A percentile compares a stretch with the other conserved stretches of the same genome.
Evolutionary conservation across 164 flowering plant species (phyloP).

Genomic region (Vitis rupestris): DNA sequence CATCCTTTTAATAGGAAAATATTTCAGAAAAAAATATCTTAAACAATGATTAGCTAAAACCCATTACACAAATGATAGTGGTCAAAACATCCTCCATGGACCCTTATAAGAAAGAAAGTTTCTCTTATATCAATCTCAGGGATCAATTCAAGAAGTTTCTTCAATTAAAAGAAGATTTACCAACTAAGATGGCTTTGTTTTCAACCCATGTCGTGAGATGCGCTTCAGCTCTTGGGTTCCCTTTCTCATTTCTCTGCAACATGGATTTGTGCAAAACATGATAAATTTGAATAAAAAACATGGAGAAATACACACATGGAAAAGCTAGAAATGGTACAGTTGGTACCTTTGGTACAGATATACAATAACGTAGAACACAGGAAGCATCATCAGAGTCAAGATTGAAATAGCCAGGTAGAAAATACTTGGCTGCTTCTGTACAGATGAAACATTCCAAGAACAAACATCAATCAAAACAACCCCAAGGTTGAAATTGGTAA

Average conservation of each 20-base stretch:
- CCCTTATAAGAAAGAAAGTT: no score
- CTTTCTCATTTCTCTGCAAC: slow-evolving; percentile 58
- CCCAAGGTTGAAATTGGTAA: neutral
- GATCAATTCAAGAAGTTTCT: neutral
- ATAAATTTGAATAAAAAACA: neutral
- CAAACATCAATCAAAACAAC: neutral
- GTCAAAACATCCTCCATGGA: no score
- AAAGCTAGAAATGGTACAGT: slow-evolving; percentile 1
- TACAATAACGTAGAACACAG: slow-evolving; percentile 74
- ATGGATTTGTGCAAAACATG: neutral
- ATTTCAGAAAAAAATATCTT: neutral
- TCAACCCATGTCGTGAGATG: slow-evolving; percentile 49
- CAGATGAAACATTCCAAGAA: slow-evolving; percentile 4
- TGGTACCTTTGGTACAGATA: slow-evolving; percentile 75
- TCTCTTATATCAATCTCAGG: no score
- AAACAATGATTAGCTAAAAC: neutral
- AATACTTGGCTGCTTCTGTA: slow-evolving; percentile 75
- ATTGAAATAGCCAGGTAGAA: slow-evolving; percentile 71
- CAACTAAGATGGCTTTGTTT: slow-evolving; percentile 67
- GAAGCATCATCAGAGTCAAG: slow-evolving; percentile 83
- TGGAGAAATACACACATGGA: neutral
- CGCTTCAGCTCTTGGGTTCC: slow-evolving; percentile 74
- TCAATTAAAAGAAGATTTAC: slow-evolving; percentile 2
- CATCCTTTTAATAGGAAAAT: neutral
- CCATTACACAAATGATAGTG: neutral